phyloP scores from a whole-genome alignment of 2,329 filamentous ascomycete species.

The Fusarium sp. region DNA sequence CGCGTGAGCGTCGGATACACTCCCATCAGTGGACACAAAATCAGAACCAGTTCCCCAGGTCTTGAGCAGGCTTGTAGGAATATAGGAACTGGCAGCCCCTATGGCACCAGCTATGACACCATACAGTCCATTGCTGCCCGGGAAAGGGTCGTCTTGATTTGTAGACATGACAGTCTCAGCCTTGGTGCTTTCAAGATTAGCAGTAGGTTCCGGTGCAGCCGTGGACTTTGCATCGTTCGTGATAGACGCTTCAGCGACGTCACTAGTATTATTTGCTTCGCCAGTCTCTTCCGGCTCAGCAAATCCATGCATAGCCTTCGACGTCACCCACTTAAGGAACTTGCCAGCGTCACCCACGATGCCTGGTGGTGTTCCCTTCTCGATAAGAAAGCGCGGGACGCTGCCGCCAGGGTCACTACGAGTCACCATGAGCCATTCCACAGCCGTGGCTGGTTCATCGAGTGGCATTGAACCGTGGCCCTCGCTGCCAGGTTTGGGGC shows the following conservation, averaged over 20 bases:
- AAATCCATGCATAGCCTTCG: slow-evolving; percentile 51
- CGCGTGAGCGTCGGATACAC: slow-evolving; percentile 33
- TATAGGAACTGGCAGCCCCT: slow-evolving; percentile 58
- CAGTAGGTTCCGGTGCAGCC: not conserved
- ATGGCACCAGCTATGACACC: slow-evolving; percentile 64
- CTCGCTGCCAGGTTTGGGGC: slow-evolving; percentile 20
- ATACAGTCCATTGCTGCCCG: slow-evolving; percentile 60
- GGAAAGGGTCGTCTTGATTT: slow-evolving; percentile 44
- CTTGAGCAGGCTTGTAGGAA: slow-evolving; percentile 49
- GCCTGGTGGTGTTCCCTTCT: slow-evolving; percentile 82
- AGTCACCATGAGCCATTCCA: slow-evolving; percentile 95
- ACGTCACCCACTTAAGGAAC: slow-evolving; percentile 77
- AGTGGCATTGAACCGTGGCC: slow-evolving; percentile 13
- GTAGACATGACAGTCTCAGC: slow-evolving; percentile 27
- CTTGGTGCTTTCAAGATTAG: slow-evolving; percentile 47
- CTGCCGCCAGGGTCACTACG: slow-evolving; percentile 88
- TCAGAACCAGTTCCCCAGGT: slow-evolving; percentile 43
- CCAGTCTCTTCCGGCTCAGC: slow-evolving; percentile 30
- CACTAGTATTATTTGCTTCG: not conserved
- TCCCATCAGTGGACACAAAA: slow-evolving; percentile 40
- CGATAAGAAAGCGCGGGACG: slow-evolving; percentile 91
- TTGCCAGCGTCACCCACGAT: slow-evolving; percentile 83
- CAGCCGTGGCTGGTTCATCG: slow-evolving; percentile 51
- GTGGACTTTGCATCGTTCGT: not conserved
- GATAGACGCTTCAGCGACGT: slow-evolving; percentile 1